Base-by-base conservation (phyloP, 1,284 basidiomycete genomes). In the Pyrrhoderma lamaoense region DNA sequence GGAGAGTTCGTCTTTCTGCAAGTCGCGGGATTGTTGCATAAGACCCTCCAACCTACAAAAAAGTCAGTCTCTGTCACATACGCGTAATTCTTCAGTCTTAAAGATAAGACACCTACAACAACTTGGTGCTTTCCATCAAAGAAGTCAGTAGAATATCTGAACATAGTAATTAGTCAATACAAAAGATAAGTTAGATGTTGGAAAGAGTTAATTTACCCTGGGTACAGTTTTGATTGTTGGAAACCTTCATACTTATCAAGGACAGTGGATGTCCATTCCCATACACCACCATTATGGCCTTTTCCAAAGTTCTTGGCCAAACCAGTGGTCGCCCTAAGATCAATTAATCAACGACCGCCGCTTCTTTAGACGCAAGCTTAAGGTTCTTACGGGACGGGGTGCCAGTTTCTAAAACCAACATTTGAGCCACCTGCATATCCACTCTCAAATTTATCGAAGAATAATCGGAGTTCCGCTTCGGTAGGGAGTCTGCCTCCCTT, bases 251-350 rank as follows among this genome's bases (percentile, higher is more conserved):
- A 75, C 36, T 71, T 74, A 23, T 81, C 79, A 47, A 95, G 79
- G 23, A 74, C 58, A 5, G 92, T 93, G 21, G 84, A 85, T 2
- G 95, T 97, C 94, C 94, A 98, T 70, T 97, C 93, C 93, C 93
- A 99, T n/a, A 96, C 86, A 16, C 95, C 95, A 16, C 95, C 95
- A 60, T 98, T 97, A 59, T 85, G 82, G 22, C 85, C 85, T 63
- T 69, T 75, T 2, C 78, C 76, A 34, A 34, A 71, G 39, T 64
- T 58, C 55, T 65, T 69, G 49, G 65, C 66, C 54, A 70, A 64
- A 47, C 79, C 85, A 3, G 74, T 79, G 45, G 85, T 86, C 21
- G 81, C 77, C 39, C 84, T 87, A 49, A 39, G 14, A 46, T 3
- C 11, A 27, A 16, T 13, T 38, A 8, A 3, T 14, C 45, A 40